phyloP scores from a whole-genome alignment of 2,329 filamentous ascomycete species.

The Drechmeria coniospora region DNA sequence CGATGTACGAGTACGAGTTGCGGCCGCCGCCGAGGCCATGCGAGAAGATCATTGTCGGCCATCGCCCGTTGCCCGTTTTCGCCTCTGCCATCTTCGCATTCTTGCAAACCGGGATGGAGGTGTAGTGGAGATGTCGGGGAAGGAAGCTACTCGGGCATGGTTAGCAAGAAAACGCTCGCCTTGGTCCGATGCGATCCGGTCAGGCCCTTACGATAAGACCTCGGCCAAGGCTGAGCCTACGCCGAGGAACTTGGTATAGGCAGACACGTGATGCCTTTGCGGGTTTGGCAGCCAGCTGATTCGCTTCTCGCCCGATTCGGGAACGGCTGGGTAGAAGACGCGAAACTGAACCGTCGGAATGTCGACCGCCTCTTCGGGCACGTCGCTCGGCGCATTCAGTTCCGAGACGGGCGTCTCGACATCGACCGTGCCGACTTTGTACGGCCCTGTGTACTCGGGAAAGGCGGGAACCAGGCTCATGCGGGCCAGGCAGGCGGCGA shows the following conservation, averaged over 20 bases:
- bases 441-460: conserved; percentile 59
- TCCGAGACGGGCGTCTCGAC: conserved; percentile 59
- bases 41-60: conserved; percentile 75
- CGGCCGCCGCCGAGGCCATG: conserved; percentile 70
- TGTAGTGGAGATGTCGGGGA: conserved; percentile 57
- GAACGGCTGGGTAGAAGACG: conserved; percentile 61
- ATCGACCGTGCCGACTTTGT: conserved; percentile 66
- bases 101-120: conserved; percentile 55
- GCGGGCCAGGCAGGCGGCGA: conserved; percentile 33
- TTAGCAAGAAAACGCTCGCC: background rate
- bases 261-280: conserved; percentile 57
- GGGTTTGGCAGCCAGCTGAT: conserved; percentile 68
- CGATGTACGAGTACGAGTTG: conserved; percentile 75
- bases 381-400: conserved; percentile 35
- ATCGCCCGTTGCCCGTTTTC: conserved; percentile 34
- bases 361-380: conserved; percentile 35
- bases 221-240: conserved; percentile 41
- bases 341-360: conserved; percentile 66
- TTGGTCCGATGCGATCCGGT: background rate
- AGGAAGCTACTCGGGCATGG: conserved; percentile 32
- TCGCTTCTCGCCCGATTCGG: conserved; percentile 35
- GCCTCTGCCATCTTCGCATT: conserved; percentile 49
- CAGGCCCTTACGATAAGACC: conserved; percentile 39
- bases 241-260: conserved; percentile 64
- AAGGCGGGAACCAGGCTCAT: conserved; percentile 58